Evolutionary conservation across 495 filamentous ascomycete genomes (phyloP).

Genomic region (Neurospora sublineolata): DNA sequence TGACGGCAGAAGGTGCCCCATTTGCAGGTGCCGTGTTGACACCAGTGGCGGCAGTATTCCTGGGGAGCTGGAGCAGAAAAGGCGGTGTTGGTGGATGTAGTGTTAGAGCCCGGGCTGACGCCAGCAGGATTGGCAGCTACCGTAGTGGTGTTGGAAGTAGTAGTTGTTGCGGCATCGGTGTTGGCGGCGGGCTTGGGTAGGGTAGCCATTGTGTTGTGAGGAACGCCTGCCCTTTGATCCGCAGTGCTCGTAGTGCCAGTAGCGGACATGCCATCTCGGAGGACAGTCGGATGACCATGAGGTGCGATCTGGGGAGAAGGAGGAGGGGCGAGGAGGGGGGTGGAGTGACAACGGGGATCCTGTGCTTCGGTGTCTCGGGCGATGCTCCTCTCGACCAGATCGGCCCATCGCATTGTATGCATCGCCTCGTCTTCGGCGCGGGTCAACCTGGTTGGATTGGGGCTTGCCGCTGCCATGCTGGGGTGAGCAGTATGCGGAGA

Average conservation of each 20-base stretch:
- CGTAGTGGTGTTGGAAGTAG: neutral
- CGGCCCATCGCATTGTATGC: neutral
- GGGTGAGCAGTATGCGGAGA: neutral
- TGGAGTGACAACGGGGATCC: neutral
- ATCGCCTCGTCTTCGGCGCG: neutral
- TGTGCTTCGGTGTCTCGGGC: neutral
- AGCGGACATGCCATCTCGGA: conserved; percentile 3
- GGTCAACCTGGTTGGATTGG: neutral
- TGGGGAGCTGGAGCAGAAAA: neutral
- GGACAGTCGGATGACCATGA: neutral
- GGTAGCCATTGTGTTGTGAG: neutral
- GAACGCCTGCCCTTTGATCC: neutral
- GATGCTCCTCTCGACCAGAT: neutral
- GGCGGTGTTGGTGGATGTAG: neutral
- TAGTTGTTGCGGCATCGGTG: neutral
- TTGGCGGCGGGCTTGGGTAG: neutral
- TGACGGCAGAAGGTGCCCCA: conserved; percentile 30
- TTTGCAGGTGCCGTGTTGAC: conserved; percentile 32
- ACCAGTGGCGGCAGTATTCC: conserved; percentile 34
- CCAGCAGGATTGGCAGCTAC: neutral
- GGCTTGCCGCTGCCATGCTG: neutral
- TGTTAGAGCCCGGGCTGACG: neutral
- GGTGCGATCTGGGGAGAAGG: neutral
- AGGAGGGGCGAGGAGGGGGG: neutral
- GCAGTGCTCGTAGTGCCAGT: neutral